These are phyloP conservation scores for Phialophora expanda DNA, from an alignment of 2,329 filamentous ascomycete genomes.

Conservation along the genomic window DNA sequence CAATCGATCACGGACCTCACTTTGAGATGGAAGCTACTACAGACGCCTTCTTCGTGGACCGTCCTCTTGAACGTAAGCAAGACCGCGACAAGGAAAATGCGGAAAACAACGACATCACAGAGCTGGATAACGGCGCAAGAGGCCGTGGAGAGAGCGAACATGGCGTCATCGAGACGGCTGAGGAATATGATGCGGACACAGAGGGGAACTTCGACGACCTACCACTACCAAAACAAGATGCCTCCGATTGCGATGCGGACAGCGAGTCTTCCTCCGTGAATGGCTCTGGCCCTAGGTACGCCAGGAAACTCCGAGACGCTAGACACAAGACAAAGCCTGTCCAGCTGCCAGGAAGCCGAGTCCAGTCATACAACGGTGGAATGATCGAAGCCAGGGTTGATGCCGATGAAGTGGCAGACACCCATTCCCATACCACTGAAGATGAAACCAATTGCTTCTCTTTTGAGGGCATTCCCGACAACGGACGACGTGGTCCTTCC, in stretches of 20 bases:
- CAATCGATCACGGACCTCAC: not conserved
- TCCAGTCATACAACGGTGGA: not conserved
- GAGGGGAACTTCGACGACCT: not conserved
- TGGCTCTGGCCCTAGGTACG: not conserved
- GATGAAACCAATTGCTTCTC: not conserved
- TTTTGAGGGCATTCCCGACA: not conserved
- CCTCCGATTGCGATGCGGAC: not conserved
- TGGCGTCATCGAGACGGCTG: not conserved
- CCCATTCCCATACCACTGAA: not conserved
- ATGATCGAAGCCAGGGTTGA: not conserved
- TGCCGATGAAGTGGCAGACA: not conserved
- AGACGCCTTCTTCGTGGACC: not conserved
- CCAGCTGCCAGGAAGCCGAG: not conserved
- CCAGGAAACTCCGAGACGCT: not conserved
- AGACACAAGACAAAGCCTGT: not conserved
- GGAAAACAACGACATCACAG: not conserved
- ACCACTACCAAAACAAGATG: not conserved
- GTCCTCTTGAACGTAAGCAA: not conserved
- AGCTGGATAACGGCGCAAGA: not conserved
- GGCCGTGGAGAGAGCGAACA: not conserved
- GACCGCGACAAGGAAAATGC: not conserved
- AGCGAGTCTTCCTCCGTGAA: not conserved
- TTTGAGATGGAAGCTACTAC: not conserved
- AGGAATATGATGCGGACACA: not conserved
- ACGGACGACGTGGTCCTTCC: not conserved